Conservation (phyloP, 768 basidiomycete species). For the Collybiopsis luxurians region DNA sequence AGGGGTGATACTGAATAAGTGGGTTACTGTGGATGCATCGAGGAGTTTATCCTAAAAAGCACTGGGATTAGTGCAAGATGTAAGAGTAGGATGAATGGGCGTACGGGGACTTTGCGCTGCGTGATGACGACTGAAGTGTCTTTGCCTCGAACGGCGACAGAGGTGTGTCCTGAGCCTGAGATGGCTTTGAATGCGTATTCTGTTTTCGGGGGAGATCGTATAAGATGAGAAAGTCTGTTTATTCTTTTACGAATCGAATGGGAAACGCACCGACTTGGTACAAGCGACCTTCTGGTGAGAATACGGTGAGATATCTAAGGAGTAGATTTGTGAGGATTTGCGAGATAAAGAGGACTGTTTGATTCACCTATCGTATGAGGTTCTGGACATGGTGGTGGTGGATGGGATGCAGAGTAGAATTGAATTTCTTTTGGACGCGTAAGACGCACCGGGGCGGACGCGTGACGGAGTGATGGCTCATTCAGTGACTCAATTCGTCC, state of each 20-base stretch:
- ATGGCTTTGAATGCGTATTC: constrained; percentile 99
- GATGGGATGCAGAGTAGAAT: neutral
- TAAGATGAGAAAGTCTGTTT: constrained; percentile 12
- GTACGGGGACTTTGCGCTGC: constrained; percentile 96
- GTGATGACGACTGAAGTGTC: constrained; percentile 96
- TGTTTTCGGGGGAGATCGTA: constrained; percentile 29
- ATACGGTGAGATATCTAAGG: constrained; percentile 87
- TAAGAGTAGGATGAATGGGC: constrained; percentile 26
- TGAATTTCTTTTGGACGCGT: constrained; percentile 1
- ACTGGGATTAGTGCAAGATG: neutral
- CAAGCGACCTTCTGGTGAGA: constrained; percentile 94
- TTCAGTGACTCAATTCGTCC: neutral
- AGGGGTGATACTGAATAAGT: constrained; percentile 94
- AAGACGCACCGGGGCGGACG: too few species aligned
- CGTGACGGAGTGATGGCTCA: neutral
- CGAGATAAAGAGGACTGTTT: neutral
- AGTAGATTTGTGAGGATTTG: neutral
- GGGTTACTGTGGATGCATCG: constrained; percentile 90
- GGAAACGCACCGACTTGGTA: constrained; percentile 91
- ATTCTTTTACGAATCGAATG: neutral
- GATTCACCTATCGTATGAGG: constrained; percentile 83
- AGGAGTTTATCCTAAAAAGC: constrained; percentile 81
- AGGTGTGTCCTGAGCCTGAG: constrained; percentile 93
- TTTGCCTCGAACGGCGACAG: constrained; percentile 89
- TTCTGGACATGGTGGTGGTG: constrained; percentile 73